Percentiles rank a stretch among this genome's conserved stretches.
phyloP scores from a whole-genome alignment of 805 yeast species.

The Saccharomycopsis selenospora region DNA sequence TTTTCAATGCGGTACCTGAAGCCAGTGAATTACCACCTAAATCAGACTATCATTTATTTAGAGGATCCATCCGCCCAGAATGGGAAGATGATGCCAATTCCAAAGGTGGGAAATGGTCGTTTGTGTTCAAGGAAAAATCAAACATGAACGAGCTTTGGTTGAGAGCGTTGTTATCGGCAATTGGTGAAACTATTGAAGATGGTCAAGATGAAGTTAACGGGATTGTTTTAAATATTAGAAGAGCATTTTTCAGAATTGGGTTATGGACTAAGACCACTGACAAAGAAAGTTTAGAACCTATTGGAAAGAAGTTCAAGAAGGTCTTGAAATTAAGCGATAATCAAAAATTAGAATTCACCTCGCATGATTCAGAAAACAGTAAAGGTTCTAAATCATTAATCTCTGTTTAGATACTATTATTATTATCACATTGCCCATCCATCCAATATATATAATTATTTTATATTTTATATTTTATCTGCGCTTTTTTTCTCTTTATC shows the following conservation, averaged over 20 bases:
- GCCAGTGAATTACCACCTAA: slow-evolving; percentile 85
- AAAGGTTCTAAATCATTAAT: neutral
- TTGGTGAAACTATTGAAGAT: slow-evolving; percentile 90
- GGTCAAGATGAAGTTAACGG: slow-evolving; percentile 87
- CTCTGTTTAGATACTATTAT: neutral
- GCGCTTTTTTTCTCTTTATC: too few relatives aligned
- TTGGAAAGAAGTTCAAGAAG: slow-evolving; percentile 83
- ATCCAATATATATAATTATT: too few relatives aligned
- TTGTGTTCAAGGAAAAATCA: slow-evolving; percentile 54
- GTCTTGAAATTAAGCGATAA: slow-evolving; percentile 68
- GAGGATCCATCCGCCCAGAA: slow-evolving; percentile 92
- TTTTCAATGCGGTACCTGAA: slow-evolving; percentile 85
- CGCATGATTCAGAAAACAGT: slow-evolving; percentile 43
- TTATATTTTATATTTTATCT: too few relatives aligned
- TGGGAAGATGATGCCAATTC: slow-evolving; percentile 92
- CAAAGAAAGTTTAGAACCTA: slow-evolving; percentile 53
- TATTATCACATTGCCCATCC: too few relatives aligned
- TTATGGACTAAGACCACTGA: slow-evolving; percentile 87
- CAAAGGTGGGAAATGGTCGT: slow-evolving; percentile 93
- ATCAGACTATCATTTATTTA: slow-evolving; percentile 92
- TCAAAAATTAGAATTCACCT: slow-evolving; percentile 72
- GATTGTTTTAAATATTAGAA: slow-evolving; percentile 83
- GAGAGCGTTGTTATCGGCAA: slow-evolving; percentile 76
- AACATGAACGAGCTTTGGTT: slow-evolving; percentile 89
- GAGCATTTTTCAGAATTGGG: slow-evolving; percentile 73